Conservation (phyloP, 441 rosid genomes). For the Jatropha podagrica region DNA sequence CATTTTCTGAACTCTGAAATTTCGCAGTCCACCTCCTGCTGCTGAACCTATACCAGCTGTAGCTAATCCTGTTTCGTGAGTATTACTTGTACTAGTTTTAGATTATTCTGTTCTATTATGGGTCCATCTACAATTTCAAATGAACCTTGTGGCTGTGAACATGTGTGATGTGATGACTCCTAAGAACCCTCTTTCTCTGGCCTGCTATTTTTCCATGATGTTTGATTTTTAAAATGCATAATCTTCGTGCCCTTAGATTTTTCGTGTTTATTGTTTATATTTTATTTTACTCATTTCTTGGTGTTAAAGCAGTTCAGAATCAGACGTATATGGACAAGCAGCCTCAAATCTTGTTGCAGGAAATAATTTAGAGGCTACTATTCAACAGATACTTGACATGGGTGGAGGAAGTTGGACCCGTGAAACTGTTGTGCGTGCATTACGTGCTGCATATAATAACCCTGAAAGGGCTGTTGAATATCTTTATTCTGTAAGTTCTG, state of each 20-base stretch:
- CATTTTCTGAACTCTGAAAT: constrained; percentile 14
- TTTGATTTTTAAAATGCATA: too few species aligned
- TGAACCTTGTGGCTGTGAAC: too few species aligned
- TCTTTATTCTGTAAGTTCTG: constrained; percentile 63
- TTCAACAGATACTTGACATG: constrained; percentile 93
- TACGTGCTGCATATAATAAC: constrained; percentile 91
- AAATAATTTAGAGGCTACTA: constrained; percentile 67
- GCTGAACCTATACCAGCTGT: constrained; percentile 35
- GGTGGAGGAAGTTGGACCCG: constrained; percentile 96
- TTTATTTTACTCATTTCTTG: constrained; percentile 3
- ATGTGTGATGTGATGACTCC: too few species aligned
- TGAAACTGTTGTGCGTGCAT: constrained; percentile 80
- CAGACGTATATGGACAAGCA: constrained; percentile 75
- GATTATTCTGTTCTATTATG: too few species aligned
- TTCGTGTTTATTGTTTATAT: not conserved
- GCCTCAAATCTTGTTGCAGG: constrained; percentile 91
- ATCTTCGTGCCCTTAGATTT: not conserved
- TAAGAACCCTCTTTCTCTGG: too few species aligned
- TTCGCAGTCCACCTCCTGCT: constrained; percentile 43
- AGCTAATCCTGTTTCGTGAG: constrained; percentile 36
- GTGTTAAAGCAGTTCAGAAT: constrained; percentile 43
- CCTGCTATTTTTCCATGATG: too few species aligned
- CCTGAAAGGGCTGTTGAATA: constrained; percentile 98
- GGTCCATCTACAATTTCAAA: too few species aligned
- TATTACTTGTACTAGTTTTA: constrained; percentile 22